Conservation (phyloP, 1,284 basidiomycete species). For the Pseudozyma pruni region DNA sequence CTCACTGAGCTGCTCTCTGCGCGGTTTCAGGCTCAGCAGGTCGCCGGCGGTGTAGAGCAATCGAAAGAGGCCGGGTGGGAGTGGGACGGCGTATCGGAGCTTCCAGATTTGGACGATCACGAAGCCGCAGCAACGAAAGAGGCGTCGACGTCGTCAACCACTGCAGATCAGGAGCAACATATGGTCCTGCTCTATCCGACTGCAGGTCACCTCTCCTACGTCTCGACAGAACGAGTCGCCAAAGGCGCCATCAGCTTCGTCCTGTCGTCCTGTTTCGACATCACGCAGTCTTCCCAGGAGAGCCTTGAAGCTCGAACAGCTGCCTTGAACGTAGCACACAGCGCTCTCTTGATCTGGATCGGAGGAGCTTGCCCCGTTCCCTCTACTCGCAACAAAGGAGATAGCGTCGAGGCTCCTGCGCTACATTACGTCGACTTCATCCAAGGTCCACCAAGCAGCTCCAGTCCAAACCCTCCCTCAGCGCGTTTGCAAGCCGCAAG, state of each 20-base stretch:
- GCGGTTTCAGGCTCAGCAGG: slow-evolving; percentile 4
- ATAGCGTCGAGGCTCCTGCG: neutral
- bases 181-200: slow-evolving; percentile 15
- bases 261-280: slow-evolving; percentile 23
- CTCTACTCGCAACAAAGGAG: neutral
- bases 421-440: neutral
- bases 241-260: slow-evolving; percentile 43
- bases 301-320: neutral
- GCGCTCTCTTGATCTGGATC: slow-evolving; percentile 35
- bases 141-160: neutral
- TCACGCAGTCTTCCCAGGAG: slow-evolving; percentile 26
- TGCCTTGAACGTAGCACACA: slow-evolving; percentile 13
- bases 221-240: slow-evolving; percentile 14
- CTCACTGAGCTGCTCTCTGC: slow-evolving; percentile 45
- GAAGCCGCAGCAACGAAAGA: neutral
- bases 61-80: slow-evolving; percentile 48
- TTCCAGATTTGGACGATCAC: slow-evolving; percentile 52
- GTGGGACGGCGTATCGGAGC: slow-evolving; percentile 64
- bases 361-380: slow-evolving; percentile 20
- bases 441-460: neutral
- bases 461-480: neutral
- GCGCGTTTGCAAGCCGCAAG: neutral
- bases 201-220: slow-evolving; percentile 16
- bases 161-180: neutral
- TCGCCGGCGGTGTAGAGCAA: neutral